Conservation (phyloP, 306 rosid species). For the Purshia tridentata region DNA sequence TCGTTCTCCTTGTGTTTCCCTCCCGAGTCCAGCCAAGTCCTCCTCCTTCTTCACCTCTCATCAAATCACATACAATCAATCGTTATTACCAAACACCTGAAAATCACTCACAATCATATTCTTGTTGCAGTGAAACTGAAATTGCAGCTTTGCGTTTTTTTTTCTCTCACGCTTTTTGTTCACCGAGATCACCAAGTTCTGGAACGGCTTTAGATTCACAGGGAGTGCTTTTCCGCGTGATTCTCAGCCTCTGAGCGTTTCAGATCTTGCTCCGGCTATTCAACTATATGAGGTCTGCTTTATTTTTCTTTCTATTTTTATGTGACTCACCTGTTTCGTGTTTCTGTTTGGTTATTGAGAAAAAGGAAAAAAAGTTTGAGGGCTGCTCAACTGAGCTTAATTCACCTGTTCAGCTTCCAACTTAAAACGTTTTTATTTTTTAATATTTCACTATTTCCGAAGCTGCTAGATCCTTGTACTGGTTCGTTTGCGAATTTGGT, state of each 20-base stretch:
- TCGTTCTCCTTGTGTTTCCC: conserved; percentile 6
- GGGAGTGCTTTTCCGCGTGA: conserved; percentile 29
- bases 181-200: neutral
- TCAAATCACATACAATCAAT: neutral
- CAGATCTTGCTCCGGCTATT: conserved; percentile 56
- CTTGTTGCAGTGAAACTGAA: conserved; percentile 6
- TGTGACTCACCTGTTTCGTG: neutral
- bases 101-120: neutral
- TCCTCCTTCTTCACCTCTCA: neutral
- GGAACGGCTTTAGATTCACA: neutral
- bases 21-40: conserved; percentile 12
- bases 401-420: neutral
- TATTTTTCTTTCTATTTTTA: neutral
- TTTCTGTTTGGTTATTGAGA: conserved; percentile 19
- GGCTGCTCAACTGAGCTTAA: conserved; percentile 14
- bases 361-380: neutral
- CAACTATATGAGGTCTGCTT: conserved; percentile 35
- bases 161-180: neutral
- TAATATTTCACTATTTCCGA: neutral
- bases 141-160: neutral
- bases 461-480: conserved; percentile 9
- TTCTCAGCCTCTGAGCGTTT: conserved; percentile 18
- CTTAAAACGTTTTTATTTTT: neutral
- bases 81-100: neutral
- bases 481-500: neutral